A percentile compares a stretch with the other conserved stretches of the same genome.
Conservation (phyloP, 257 asterid species). For the Fraxinus quadrangulata region DNA sequence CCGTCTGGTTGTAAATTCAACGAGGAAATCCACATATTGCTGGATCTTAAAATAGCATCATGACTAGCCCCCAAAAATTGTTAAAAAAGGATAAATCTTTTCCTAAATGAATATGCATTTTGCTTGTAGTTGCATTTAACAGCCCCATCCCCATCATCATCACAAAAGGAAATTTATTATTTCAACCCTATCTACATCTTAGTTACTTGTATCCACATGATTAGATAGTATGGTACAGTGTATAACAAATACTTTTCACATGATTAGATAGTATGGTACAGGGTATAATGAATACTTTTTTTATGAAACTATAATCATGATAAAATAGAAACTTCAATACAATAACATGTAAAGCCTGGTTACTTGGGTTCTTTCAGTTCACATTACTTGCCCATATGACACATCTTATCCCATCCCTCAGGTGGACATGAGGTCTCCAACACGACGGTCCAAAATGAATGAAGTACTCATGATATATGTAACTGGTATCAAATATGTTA, state of each 20-base stretch:
- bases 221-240: background rate
- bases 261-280: background rate
- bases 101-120: background rate
- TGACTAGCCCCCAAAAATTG: background rate
- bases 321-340: background rate
- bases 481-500: background rate
- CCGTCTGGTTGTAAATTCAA: background rate
- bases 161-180: slow-evolving; percentile 5
- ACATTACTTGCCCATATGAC: background rate
- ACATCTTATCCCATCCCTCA: background rate
- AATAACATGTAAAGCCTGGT: background rate
- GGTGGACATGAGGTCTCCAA: background rate
- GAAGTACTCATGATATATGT: background rate
- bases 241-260: background rate
- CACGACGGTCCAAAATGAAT: background rate
- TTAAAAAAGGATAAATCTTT: background rate
- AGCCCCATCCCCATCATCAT: slow-evolving; percentile 3
- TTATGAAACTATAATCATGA: background rate
- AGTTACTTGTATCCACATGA: background rate
- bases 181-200: background rate
- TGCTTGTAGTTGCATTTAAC: background rate
- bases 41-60: background rate
- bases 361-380: background rate
- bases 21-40: background rate
- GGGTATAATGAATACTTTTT: background rate